Percentiles rank a stretch among this genome's conserved stretches.
These are phyloP conservation scores for Euphrasia confusa DNA, from an alignment of 257 asterid species.

Conservation along the genomic window DNA sequence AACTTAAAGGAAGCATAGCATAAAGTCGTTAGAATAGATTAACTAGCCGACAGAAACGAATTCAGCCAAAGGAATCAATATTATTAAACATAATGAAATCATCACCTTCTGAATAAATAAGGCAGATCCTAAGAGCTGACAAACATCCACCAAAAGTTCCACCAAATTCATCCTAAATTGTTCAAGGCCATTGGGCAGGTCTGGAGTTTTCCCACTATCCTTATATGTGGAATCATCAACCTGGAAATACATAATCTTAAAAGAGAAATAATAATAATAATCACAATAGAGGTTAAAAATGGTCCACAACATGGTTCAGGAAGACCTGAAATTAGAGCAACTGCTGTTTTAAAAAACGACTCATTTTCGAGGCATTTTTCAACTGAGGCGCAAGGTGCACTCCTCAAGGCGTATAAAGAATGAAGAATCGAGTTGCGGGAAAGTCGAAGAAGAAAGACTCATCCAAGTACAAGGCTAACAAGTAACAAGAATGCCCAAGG, in stretches of 20 bases:
- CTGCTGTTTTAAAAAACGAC: no score
- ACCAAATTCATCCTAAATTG: slow-evolving; percentile 75
- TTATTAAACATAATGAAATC: slow-evolving; percentile 19
- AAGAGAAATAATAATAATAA: neutral
- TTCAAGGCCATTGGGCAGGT: slow-evolving; percentile 68
- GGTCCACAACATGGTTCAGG: slow-evolving; percentile 12
- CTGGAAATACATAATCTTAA: slow-evolving; percentile 39
- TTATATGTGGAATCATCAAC: slow-evolving; percentile 59
- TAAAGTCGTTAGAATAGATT: neutral
- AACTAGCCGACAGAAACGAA: slow-evolving; percentile 16
- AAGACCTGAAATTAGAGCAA: slow-evolving; percentile 7
- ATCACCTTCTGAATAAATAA: slow-evolving; percentile 63
- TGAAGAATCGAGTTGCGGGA: no score
- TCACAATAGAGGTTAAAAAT: slow-evolving; percentile 14
- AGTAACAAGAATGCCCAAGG: no score
- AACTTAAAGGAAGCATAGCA: slow-evolving; percentile 9
- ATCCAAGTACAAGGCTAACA: no score
- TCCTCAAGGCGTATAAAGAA: no score
- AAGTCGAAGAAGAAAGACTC: no score
- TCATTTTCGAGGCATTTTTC: no score
- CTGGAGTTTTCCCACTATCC: slow-evolving; percentile 47
- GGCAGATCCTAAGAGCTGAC: slow-evolving; percentile 71
- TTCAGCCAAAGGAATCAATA: slow-evolving; percentile 12
- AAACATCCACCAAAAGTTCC: slow-evolving; percentile 71
- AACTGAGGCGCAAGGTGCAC: no score